Conservation (phyloP, 441 rosid genomes). For the Erodium trifolium region DNA sequence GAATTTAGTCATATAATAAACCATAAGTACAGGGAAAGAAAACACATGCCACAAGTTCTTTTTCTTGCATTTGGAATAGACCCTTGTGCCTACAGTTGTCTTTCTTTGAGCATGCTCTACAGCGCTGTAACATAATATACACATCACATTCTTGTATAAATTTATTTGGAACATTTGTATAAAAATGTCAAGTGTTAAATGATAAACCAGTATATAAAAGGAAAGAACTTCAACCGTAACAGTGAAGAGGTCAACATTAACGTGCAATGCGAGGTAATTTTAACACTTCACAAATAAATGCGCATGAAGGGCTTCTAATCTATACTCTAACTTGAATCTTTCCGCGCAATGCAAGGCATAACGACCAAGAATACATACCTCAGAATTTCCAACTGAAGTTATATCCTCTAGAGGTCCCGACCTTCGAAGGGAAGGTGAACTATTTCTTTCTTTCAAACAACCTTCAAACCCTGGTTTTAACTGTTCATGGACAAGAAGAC, state of each 20-base stretch:
- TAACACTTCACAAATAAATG: background rate
- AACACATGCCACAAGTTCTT: slow-evolving; percentile 57
- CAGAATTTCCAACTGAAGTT: slow-evolving; percentile 28
- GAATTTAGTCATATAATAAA: background rate
- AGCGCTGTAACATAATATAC: slow-evolving; percentile 30
- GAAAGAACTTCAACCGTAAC: background rate
- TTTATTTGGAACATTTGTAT: too few species aligned
- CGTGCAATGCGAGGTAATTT: background rate
- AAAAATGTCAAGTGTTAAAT: background rate
- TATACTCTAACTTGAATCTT: background rate
- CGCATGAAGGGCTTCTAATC: background rate
- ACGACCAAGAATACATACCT: slow-evolving; percentile 27
- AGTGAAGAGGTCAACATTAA: background rate
- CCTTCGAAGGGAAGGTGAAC: slow-evolving; percentile 23
- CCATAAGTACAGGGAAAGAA: slow-evolving; percentile 1
- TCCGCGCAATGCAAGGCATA: background rate
- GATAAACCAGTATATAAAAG: background rate
- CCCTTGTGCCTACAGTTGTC: slow-evolving; percentile 38
- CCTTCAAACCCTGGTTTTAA: slow-evolving; percentile 35
- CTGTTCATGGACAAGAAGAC: slow-evolving; percentile 28
- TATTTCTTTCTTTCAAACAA: slow-evolving; percentile 27
- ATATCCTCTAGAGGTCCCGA: slow-evolving; percentile 34
- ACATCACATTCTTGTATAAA: background rate
- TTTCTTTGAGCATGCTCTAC: slow-evolving; percentile 32
- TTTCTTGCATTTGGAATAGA: slow-evolving; percentile 55